Evolutionary conservation across 352 stramenopile species (phyloP), one percentile per base, ranked within the genome.

Genomic region (Pythium periplocum): DNA sequence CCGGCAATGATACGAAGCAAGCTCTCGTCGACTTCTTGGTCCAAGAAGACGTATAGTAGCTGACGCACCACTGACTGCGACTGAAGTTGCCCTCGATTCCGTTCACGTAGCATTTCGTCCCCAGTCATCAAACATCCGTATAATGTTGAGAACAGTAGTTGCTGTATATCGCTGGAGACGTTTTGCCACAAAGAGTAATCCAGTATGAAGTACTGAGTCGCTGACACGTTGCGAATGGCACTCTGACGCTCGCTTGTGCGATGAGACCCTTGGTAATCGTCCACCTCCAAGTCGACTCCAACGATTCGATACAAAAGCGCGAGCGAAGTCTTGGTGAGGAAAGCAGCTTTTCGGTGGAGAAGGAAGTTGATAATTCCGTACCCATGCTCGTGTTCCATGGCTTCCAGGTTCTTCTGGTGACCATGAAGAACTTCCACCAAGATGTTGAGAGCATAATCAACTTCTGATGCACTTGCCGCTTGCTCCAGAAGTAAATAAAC

Each of bases 171-270:
- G 3, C 44, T 58, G 3, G 65, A 38, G 0, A 68, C 66, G 55
- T 75, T 73, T 48, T 84, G 64, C 80, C 80, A 90, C 7, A 90
- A 63, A 2, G 71, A 83, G 40, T 85, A 83, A 48, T 90, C 80
- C 45, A 90, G 54, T 33, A 88, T 68, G 51, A 87, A 88, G 39
- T 90, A 68, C 48, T 90, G 80, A 11, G 87, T 57, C 6, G 77
- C 80, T 38, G 83, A 64, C 9, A 88, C 59, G 56, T 86, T 87
- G 6, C 77, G 71, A 40, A 85, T 77, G 6, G 64, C 66, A 59
- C 68, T 76, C 31, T 86, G 69, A 39, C 66, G 50, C 30, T 2
- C 12, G 32, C 1, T 33, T 8, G 41, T 39, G 31, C 7, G 7
- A 35, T 6, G 33, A 33, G 10, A 31, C 2, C n/a, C 11, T 34